Conservation (phyloP, 228 moss, liverwort and hornwort species). For the Sphagnum fallax region DNA sequence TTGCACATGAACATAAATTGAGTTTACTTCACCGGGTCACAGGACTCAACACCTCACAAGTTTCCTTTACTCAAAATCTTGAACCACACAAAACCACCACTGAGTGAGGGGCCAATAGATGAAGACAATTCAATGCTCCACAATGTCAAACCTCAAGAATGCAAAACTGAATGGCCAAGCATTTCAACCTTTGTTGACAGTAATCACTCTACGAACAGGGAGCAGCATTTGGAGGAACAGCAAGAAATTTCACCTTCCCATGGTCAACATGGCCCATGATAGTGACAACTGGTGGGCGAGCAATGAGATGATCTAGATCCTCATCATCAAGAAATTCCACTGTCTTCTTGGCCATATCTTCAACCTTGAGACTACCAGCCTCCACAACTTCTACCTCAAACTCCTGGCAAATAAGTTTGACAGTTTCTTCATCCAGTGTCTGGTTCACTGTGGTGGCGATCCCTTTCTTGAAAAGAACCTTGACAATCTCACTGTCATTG, state of each 20-base stretch:
- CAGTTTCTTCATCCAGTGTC: slow-evolving; percentile 92
- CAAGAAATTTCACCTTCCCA: slow-evolving; percentile 56
- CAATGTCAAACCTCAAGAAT: neutral
- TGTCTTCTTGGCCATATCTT: slow-evolving; percentile 86
- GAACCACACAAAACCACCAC: neutral
- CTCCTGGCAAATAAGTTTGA: slow-evolving; percentile 77
- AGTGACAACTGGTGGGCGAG: slow-evolving; percentile 81
- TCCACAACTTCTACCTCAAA: slow-evolving; percentile 89
- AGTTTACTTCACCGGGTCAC: too few relatives aligned
- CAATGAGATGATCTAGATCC: slow-evolving; percentile 62
- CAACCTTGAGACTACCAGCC: slow-evolving; percentile 74
- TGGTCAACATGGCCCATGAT: slow-evolving; percentile 99
- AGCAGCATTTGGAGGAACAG: too few relatives aligned
- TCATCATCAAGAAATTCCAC: slow-evolving; percentile 78
- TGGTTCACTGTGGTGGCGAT: slow-evolving; percentile 91
- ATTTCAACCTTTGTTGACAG: neutral
- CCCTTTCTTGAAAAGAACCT: slow-evolving; percentile 88
- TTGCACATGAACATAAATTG: too few relatives aligned
- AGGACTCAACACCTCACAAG: too few relatives aligned
- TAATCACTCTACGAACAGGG: too few relatives aligned
- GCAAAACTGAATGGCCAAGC: neutral
- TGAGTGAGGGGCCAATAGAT: neutral
- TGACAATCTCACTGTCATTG: slow-evolving; percentile 93
- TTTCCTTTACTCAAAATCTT: too few relatives aligned
- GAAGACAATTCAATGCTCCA: neutral